A percentile compares a stretch with the other conserved stretches of the same genome.
Conservation (phyloP, 495 filamentous ascomycete genomes). For the Xylaria castorea region DNA sequence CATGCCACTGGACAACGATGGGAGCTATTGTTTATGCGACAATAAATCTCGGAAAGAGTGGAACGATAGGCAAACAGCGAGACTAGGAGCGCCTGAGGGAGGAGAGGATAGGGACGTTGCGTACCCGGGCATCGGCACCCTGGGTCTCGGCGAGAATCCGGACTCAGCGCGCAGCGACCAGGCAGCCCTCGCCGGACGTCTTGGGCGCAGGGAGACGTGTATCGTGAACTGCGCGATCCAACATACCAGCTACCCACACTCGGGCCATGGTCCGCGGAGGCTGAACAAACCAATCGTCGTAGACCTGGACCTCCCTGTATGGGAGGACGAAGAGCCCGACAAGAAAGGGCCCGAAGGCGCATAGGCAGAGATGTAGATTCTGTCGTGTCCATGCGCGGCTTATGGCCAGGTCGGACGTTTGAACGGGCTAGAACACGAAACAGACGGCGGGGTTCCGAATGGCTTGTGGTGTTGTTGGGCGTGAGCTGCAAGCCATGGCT, state of each 20-base stretch:
- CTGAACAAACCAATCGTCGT: slow-evolving; percentile 81
- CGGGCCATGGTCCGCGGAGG: slow-evolving; percentile 56
- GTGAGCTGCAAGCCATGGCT: not conserved
- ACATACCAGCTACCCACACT: slow-evolving; percentile 69
- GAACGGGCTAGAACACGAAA: not conserved
- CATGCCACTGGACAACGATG: slow-evolving; percentile 45
- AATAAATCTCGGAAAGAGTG: slow-evolving; percentile 10
- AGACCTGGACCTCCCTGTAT: slow-evolving; percentile 75
- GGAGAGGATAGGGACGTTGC: slow-evolving; percentile 22
- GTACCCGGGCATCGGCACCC: slow-evolving; percentile 36
- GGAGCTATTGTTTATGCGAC: slow-evolving; percentile 23
- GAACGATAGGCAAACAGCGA: not conserved
- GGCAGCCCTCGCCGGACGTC: slow-evolving; percentile 48
- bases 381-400: not conserved
- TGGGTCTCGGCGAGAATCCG: slow-evolving; percentile 48
- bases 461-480: not conserved
- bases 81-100: not conserved
- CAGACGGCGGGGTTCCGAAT: not conserved
- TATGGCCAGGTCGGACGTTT: not conserved
- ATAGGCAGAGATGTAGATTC: not conserved
- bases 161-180: slow-evolving; percentile 48
- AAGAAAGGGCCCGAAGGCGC: not conserved
- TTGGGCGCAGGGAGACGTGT: slow-evolving; percentile 71
- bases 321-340: slow-evolving; percentile 35
- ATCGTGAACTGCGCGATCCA: slow-evolving; percentile 79